Evolutionary conservation across 2,329 filamentous ascomycete genomes (phyloP), one percentile per base, ranked within the genome.

Genomic region (Fusarium xyrophilum): DNA sequence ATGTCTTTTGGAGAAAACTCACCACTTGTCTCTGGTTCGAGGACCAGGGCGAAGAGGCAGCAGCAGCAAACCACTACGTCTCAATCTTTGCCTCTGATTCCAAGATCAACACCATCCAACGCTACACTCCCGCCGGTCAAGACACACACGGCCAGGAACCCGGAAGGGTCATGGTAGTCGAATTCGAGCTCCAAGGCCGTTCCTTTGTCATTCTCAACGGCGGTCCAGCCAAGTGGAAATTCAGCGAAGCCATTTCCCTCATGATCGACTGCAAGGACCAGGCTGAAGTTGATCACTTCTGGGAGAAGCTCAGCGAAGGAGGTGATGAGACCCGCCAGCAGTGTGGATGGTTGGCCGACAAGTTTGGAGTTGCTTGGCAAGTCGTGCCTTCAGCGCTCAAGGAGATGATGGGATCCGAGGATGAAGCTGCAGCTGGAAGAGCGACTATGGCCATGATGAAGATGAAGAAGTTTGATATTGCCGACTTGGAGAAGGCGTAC

Each of bases 321-420:
- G 81, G 79, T 3, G 78, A 81, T 50, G 70, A 71, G 62, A 63
- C 71, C 11, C 76, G 74, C 56, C 75, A 79, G 68, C 71, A 76
- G 58, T 84, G 83, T 64, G 81, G 82, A 6, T 84, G 82, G 83
- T 46, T 83, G 42, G 75, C 71, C 8, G 82, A 85, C 67, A 79
- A 77, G 73, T 84, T 78, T 68, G 83, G 83, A 6, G 72, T 84
- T 14, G 68, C 73, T 15, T 85, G 83, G 83, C 83, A 85, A 76
- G 74, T 85, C 35, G 73, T 81, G 42, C 82, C 83, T 7, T 77
- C 60, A 28, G 63, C 48, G 23, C 63, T 84, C 53, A 76, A 75
- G 69, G 73, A 77, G 56, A 72, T 79, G 71, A 55, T 82, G 62
- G 50, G 62, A 4, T 72, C 75, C n/a, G 67, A 74, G 36, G 79